Evolutionary conservation across 306 rosid species (phyloP).

Genomic region (Elaeagnus macrophylla): DNA sequence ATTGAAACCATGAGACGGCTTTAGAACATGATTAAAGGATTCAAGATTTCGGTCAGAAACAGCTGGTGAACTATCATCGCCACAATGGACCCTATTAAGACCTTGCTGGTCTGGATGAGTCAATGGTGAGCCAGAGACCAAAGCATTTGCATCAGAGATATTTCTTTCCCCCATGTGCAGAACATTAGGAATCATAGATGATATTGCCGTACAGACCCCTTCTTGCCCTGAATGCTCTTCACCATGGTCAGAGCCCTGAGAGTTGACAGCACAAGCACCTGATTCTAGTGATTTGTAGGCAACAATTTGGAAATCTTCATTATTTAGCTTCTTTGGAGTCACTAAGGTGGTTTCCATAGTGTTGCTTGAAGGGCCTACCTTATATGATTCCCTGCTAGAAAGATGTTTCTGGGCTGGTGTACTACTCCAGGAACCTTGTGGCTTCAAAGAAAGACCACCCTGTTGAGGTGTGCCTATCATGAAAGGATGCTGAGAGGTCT

Average conservation of each 20-base stretch:
- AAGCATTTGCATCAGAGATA: constrained; percentile 24
- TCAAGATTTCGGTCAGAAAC: constrained; percentile 22
- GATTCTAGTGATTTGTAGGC: constrained; percentile 21
- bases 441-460: constrained; percentile 24
- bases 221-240: constrained; percentile 18
- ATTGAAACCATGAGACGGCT: constrained; percentile 17
- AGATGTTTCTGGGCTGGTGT: constrained; percentile 21
- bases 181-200: constrained; percentile 18
- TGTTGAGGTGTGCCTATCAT: constrained; percentile 23
- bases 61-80: constrained; percentile 15
- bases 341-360: constrained; percentile 20
- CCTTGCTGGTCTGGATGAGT: constrained; percentile 28
- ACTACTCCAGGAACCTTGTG: constrained; percentile 26
- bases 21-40: constrained; percentile 16
- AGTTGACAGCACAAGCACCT: constrained; percentile 13
- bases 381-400: constrained; percentile 22
- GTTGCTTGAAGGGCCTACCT: constrained; percentile 12
- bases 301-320: constrained; percentile 20
- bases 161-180: constrained; percentile 24
- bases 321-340: constrained; percentile 17
- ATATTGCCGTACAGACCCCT: constrained; percentile 9
- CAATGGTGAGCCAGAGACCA: constrained; percentile 22
- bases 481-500: constrained; percentile 20
- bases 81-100: constrained; percentile 17
- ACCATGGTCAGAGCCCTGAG: constrained; percentile 23